Percentiles rank a stretch among this genome's conserved stretches.
These are phyloP conservation scores for Debaryomyces fabryi DNA, from an alignment of 1,139 yeast species.

Conservation along the genomic window DNA sequence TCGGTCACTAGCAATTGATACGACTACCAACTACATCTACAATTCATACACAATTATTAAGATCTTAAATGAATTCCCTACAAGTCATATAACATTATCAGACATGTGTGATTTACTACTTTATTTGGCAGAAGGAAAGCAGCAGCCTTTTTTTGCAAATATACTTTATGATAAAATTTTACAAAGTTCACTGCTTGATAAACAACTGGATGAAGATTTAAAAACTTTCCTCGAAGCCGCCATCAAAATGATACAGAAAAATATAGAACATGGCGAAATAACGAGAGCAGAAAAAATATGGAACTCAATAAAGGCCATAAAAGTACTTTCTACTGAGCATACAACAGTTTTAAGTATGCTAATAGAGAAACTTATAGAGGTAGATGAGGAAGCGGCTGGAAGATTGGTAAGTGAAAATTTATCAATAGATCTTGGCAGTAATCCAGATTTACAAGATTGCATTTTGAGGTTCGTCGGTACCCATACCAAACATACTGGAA, in stretches of 20 bases:
- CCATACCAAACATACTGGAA: slow-evolving; percentile 3
- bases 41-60: slow-evolving; percentile 12
- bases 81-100: slow-evolving; percentile 11
- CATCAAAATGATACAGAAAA: slow-evolving; percentile 1
- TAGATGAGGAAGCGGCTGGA: background rate
- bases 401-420: slow-evolving; percentile 2
- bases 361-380: background rate
- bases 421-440: slow-evolving; percentile 1
- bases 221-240: background rate
- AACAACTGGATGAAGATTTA: background rate
- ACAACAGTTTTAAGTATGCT: background rate
- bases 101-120: slow-evolving; percentile 14
- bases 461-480: slow-evolving; percentile 21
- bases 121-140: slow-evolving; percentile 11
- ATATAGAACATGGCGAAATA: slow-evolving; percentile 7
- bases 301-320: background rate
- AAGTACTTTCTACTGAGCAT: background rate
- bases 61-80: slow-evolving; percentile 10
- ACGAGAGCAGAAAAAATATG: slow-evolving; percentile 7
- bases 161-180: slow-evolving; percentile 14
- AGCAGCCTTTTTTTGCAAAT: slow-evolving; percentile 20
- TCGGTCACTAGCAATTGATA: slow-evolving; percentile 13
- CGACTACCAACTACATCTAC: slow-evolving; percentile 10
- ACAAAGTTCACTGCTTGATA: background rate
- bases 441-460: slow-evolving; percentile 14